A percentile compares a stretch with the other conserved stretches of the same genome.
phyloP scores from a whole-genome alignment of 2,329 filamentous ascomycete genomes.

The Apiospora kogelbergensis region DNA sequence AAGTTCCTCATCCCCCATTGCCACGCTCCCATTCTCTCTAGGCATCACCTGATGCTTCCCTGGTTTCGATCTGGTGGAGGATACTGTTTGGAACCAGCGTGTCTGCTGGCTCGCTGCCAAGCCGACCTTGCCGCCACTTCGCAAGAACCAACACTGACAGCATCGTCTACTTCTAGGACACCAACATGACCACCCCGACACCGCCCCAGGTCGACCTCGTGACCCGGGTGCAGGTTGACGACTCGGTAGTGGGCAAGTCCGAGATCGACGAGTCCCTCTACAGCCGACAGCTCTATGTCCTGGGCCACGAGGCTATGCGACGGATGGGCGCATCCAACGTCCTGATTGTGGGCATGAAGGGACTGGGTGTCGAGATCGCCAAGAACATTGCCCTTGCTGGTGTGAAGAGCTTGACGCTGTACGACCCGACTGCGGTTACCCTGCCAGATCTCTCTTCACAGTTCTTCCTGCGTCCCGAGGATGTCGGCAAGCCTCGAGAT shows the following conservation, averaged over 20 bases:
- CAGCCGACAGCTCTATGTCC: slow-evolving; percentile 71
- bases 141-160: not conserved
- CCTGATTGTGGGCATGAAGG: slow-evolving; percentile 87
- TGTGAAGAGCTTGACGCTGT: slow-evolving; percentile 93
- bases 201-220: slow-evolving; percentile 56
- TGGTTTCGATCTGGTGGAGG: not conserved
- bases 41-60: not conserved
- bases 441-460: slow-evolving; percentile 93
- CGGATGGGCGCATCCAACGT: slow-evolving; percentile 97
- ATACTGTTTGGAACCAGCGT: not conserved
- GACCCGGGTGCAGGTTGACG: slow-evolving; percentile 66
- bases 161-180: slow-evolving; percentile 37
- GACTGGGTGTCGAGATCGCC: slow-evolving; percentile 94
- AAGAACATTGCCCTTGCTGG: slow-evolving; percentile 98
- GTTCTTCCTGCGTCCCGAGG: slow-evolving; percentile 87
- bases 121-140: slow-evolving; percentile 2
- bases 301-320: slow-evolving; percentile 88
- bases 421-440: slow-evolving; percentile 81
- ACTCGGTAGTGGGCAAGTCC: slow-evolving; percentile 52
- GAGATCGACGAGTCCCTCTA: slow-evolving; percentile 75
- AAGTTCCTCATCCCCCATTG: slow-evolving; percentile 28
- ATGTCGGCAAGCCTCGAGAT: slow-evolving; percentile 91
- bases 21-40: not conserved
- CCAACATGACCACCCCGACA: slow-evolving; percentile 42
- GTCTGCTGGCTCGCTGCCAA: not conserved